A percentile compares a stretch with the other conserved stretches of the same genome.
Evolutionary conservation across 225 moss, liverwort and hornwort genomes (phyloP).

Genomic region (Pseudisothecium myosuroides): DNA sequence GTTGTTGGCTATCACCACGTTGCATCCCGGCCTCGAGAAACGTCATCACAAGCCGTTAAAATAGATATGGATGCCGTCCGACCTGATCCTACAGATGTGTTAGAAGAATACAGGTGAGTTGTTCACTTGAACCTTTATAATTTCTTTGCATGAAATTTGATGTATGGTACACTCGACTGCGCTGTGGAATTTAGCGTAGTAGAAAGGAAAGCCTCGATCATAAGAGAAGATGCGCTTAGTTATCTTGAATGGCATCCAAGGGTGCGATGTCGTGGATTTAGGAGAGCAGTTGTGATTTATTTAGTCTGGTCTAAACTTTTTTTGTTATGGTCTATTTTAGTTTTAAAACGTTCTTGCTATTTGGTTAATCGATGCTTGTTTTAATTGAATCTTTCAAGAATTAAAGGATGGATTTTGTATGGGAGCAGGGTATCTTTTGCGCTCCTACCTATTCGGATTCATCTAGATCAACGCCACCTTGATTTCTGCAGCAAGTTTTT

Average conservation of each 20-base stretch:
- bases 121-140: neutral
- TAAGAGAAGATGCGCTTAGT: neutral
- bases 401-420: neutral
- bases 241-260: neutral
- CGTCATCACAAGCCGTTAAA: conserved; percentile 87
- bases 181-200: neutral
- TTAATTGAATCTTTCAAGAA: neutral
- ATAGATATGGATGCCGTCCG: conserved; percentile 96
- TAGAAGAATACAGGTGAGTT: conserved; percentile 90
- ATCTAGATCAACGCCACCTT: conserved; percentile 91
- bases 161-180: neutral
- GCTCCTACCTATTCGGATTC: conserved; percentile 79
- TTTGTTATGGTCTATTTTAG: neutral
- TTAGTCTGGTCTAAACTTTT: neutral
- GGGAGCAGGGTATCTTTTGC: conserved; percentile 71
- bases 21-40: conserved; percentile 81
- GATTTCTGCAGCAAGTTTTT: conserved; percentile 89
- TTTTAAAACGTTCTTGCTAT: neutral
- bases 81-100: conserved; percentile 71
- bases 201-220: neutral
- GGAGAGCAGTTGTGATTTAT: neutral
- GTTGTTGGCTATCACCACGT: conserved; percentile 87
- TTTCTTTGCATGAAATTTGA: neutral
- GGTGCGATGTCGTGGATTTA: neutral
- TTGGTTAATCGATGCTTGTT: neutral